Evolutionary conservation across 2,329 filamentous ascomycete genomes (phyloP).

Genomic region (Lizonia empirigonia): DNA sequence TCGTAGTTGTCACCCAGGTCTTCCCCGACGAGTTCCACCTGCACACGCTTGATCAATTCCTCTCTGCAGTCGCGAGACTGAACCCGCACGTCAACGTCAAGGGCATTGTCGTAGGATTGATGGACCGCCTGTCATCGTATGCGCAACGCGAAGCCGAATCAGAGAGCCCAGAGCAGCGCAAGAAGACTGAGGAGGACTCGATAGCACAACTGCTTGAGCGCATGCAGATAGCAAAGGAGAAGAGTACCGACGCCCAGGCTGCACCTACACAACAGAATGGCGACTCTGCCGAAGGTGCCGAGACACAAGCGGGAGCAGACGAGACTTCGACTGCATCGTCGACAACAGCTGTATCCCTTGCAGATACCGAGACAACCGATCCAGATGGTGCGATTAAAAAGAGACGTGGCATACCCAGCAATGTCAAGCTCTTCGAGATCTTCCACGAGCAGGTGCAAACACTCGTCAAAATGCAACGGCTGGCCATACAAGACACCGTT

Average conservation of each 20-base stretch:
- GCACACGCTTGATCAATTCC: slow-evolving; percentile 92
- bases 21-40: slow-evolving; percentile 99
- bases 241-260: slow-evolving; percentile 36
- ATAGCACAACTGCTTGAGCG: slow-evolving; percentile 78
- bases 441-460: slow-evolving; percentile 97
- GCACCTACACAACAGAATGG: slow-evolving; percentile 43
- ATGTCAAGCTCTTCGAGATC: slow-evolving; percentile 92
- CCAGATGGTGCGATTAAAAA: slow-evolving; percentile 53
- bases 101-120: slow-evolving; percentile 94
- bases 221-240: slow-evolving; percentile 70
- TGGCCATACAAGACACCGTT: slow-evolving; percentile 94
- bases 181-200: slow-evolving; percentile 83
- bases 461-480: slow-evolving; percentile 85
- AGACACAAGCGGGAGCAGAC: slow-evolving; percentile 32
- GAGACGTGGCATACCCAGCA: slow-evolving; percentile 67
- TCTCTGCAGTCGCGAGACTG: slow-evolving; percentile 87
- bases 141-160: slow-evolving; percentile 84
- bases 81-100: slow-evolving; percentile 98
- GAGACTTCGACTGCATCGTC: slow-evolving; percentile 38
- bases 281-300: slow-evolving; percentile 37
- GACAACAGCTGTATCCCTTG: slow-evolving; percentile 34
- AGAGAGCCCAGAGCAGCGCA: slow-evolving; percentile 71
- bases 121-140: slow-evolving; percentile 94
- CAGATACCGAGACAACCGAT: slow-evolving; percentile 48
- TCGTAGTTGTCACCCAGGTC: slow-evolving; percentile 88